Evolutionary conservation across 2,329 filamentous ascomycete genomes (phyloP).

Genomic region (Ophiostoma australiae): DNA sequence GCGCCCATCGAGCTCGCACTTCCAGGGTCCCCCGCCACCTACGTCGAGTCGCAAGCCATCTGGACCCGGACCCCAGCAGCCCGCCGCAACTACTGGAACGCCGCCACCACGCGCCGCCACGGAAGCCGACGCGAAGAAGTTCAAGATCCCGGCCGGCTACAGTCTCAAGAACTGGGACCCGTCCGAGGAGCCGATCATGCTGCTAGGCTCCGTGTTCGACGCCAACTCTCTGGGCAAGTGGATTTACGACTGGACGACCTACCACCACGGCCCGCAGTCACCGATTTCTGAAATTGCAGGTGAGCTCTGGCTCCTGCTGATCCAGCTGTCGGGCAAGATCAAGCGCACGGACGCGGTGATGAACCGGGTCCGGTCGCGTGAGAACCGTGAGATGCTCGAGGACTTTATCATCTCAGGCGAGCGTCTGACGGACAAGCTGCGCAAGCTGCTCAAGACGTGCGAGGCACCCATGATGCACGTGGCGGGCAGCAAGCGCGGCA

Average conservation of each 20-base stretch:
- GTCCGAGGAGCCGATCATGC: slow-evolving; percentile 83
- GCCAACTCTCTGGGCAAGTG: slow-evolving; percentile 97
- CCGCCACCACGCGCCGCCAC: slow-evolving; percentile 47
- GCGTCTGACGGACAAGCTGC: slow-evolving; percentile 77
- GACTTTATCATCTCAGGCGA: slow-evolving; percentile 90
- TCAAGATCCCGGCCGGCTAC: slow-evolving; percentile 81
- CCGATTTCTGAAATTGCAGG: slow-evolving; percentile 88
- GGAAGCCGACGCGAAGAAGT: slow-evolving; percentile 55
- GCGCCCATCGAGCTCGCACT: slow-evolving; percentile 42
- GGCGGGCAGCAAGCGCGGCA: slow-evolving; percentile 66
- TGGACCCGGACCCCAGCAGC: slow-evolving; percentile 27
- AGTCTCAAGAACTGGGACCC: slow-evolving; percentile 99
- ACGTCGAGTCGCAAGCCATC: slow-evolving; percentile 20
- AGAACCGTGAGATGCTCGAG: slow-evolving; percentile 74
- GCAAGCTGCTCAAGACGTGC: slow-evolving; percentile 80
- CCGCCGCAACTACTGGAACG: slow-evolving; percentile 31
- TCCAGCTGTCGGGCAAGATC: slow-evolving; percentile 88
- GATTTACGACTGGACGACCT: slow-evolving; percentile 99
- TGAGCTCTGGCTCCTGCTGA: slow-evolving; percentile 90
- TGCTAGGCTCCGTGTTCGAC: slow-evolving; percentile 93
- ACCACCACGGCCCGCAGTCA: slow-evolving; percentile 72
- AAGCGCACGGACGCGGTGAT: slow-evolving; percentile 81
- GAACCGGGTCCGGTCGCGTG: slow-evolving; percentile 63
- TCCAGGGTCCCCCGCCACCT: slow-evolving; percentile 36
- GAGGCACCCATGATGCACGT: slow-evolving; percentile 91